Percentiles rank a stretch among this genome's conserved stretches.
phyloP scores from a whole-genome alignment of 352 stramenopile species.

The Phytophthora syringae region DNA sequence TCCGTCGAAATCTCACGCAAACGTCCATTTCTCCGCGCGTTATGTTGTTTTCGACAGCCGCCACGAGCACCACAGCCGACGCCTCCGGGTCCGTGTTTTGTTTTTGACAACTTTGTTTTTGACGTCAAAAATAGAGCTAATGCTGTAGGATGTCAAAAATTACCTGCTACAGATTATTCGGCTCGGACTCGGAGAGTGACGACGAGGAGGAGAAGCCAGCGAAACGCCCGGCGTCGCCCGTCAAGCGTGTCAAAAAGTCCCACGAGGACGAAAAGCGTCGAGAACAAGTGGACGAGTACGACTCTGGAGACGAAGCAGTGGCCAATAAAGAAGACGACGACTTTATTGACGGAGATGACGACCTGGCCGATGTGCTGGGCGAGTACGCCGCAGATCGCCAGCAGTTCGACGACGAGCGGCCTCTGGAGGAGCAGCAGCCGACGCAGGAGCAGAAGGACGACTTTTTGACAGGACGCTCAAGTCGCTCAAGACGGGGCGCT shows the following conservation, averaged over 20 bases:
- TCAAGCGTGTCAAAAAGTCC: conserved; percentile 54
- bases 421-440: conserved; percentile 46
- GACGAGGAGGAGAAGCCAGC: conserved; percentile 57
- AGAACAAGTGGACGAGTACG: conserved; percentile 74
- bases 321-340: conserved; percentile 83
- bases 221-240: conserved; percentile 59
- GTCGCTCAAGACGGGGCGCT: conserved; percentile 83
- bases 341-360: conserved; percentile 90
- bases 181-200: conserved; percentile 88
- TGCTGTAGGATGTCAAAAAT: neutral
- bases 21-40: conserved; percentile 1
- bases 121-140: conserved; percentile 1
- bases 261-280: conserved; percentile 27
- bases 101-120: neutral
- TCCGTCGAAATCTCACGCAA: neutral
- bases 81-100: conserved; percentile 59
- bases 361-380: conserved; percentile 80
- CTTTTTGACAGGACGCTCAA: conserved; percentile 87
- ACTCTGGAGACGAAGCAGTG: conserved; percentile 82
- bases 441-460: conserved; percentile 57
- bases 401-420: conserved; percentile 85
- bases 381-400: conserved; percentile 83
- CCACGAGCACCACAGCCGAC: conserved; percentile 59
- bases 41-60: conserved; percentile 30
- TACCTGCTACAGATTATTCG: conserved; percentile 70